Evolutionary conservation across 306 rosid genomes (phyloP).

Genomic region (Prunus mira): DNA sequence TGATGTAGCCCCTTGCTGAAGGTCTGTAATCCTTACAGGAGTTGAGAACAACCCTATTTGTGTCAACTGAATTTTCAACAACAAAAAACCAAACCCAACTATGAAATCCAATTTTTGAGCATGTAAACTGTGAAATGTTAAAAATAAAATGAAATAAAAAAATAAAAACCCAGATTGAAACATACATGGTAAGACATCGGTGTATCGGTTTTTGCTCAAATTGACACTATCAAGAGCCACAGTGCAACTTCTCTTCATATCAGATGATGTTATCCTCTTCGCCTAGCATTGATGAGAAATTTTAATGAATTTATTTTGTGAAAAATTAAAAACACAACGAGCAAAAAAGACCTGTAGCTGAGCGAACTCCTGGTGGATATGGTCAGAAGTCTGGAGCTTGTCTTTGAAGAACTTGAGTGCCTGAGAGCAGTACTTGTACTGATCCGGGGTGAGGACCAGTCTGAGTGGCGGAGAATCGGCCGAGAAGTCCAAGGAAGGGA

Average conservation of each 20-base stretch:
- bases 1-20: slow-evolving; percentile 76
- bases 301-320: background rate
- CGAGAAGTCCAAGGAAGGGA: slow-evolving; percentile 36
- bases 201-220: slow-evolving; percentile 70
- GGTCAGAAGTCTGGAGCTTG: slow-evolving; percentile 46
- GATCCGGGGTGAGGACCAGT: slow-evolving; percentile 55
- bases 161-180: background rate
- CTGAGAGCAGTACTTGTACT: slow-evolving; percentile 54
- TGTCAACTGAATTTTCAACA: slow-evolving; percentile 60
- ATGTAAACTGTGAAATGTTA: background rate
- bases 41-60: slow-evolving; percentile 61
- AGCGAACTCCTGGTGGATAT: slow-evolving; percentile 58
- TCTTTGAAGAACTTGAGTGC: slow-evolving; percentile 56
- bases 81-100: background rate
- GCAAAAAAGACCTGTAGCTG: slow-evolving; percentile 49
- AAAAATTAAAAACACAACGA: background rate
- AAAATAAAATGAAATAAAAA: background rate
- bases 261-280: slow-evolving; percentile 52
- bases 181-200: slow-evolving; percentile 61
- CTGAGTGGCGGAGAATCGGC: slow-evolving; percentile 49
- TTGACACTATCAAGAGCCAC: slow-evolving; percentile 70
- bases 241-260: slow-evolving; percentile 53
- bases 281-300: slow-evolving; percentile 36
- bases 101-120: background rate
- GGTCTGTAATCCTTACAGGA: slow-evolving; percentile 79